phyloP scores from a whole-genome alignment of 306 rosid genomes.

The Dryas octopetala region DNA sequence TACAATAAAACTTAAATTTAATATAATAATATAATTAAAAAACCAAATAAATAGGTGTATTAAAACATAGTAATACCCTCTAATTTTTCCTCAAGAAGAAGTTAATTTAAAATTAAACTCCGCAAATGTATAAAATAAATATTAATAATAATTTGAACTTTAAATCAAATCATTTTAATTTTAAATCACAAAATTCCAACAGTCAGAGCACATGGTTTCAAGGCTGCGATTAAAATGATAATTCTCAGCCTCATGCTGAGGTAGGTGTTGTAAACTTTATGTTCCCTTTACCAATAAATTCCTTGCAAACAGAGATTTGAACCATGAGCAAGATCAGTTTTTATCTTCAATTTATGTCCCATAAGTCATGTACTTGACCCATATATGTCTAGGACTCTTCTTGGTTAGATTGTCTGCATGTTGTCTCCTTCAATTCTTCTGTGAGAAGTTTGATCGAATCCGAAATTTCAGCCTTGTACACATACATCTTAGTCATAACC shows the following conservation, averaged over 20 bases:
- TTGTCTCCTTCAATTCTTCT: constrained; percentile 55
- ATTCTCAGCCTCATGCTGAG: constrained; percentile 20
- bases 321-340: not conserved
- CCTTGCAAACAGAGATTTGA: not conserved
- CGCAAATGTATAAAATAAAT: no score
- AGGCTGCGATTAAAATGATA: constrained; percentile 32
- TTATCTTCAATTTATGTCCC: not conserved
- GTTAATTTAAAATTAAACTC: no score
- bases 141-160: no score
- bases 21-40: no score
- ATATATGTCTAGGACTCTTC: not conserved
- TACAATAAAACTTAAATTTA: no score
- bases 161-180: no score
- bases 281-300: not conserved
- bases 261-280: constrained; percentile 20
- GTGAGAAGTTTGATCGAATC: constrained; percentile 70
- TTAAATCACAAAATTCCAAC: no score
- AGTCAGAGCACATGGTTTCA: constrained; percentile 78
- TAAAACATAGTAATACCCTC: no score
- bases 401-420: constrained; percentile 7
- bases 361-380: not conserved
- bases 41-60: no score
- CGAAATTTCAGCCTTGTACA: constrained; percentile 75
- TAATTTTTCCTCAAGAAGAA: no score
- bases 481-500: constrained; percentile 45